phyloP scores from a whole-genome alignment of 202 grass and related monocot genomes.

The Panicum virgatum region DNA sequence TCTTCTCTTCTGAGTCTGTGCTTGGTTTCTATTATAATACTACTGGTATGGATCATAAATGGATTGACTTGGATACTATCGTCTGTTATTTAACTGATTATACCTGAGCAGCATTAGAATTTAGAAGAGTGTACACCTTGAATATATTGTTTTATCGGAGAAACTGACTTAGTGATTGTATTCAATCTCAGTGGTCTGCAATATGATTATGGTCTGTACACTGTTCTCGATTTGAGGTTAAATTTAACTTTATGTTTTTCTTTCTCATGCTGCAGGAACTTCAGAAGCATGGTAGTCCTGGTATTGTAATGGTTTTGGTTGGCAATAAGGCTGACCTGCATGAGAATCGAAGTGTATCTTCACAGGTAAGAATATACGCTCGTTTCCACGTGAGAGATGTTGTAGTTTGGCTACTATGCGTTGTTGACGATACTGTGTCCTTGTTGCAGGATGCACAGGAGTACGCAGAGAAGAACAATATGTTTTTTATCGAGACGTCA shows the following conservation, averaged over 20 bases:
- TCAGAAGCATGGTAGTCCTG: conserved; percentile 92
- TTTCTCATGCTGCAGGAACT: conserved; percentile 59
- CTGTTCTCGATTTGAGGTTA: neutral
- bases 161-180: neutral
- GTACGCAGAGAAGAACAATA: conserved; percentile 88
- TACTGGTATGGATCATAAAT: conserved; percentile 14
- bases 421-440: conserved; percentile 17
- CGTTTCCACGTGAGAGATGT: neutral
- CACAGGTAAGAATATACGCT: conserved; percentile 48
- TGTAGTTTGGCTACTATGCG: neutral
- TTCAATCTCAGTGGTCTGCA: neutral
- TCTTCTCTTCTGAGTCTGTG: conserved; percentile 15
- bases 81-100: conserved; percentile 2
- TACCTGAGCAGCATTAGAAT: neutral
- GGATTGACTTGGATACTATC: neutral
- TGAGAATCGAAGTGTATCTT: conserved; percentile 72
- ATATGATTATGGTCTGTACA: neutral
- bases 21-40: neutral
- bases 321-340: conserved; percentile 94
- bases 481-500: conserved; percentile 97
- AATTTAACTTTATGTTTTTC: neutral
- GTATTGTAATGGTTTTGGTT: conserved; percentile 91
- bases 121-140: neutral
- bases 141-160: neutral
- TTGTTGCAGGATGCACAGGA: conserved; percentile 74